Percentiles rank a stretch among this genome's conserved stretches.
phyloP scores from a whole-genome alignment of 306 rosid species.

The Ammopiptanthus mongolicus region DNA sequence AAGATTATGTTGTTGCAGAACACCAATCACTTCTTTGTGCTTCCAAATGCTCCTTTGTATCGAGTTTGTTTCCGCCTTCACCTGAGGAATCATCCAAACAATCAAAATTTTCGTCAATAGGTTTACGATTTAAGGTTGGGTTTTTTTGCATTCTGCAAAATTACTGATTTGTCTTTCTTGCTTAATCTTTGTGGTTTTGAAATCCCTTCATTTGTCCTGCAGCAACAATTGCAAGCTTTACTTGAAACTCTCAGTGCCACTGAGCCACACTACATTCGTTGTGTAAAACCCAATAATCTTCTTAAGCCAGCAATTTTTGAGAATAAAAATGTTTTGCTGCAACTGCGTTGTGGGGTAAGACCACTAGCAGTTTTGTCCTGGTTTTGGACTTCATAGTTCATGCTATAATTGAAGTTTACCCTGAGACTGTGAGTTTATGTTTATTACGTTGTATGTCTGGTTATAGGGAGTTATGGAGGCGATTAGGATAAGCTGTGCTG shows the following conservation, averaged over 20 bases:
- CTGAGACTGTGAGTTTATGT: constrained; percentile 8
- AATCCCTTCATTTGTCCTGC: constrained; percentile 31
- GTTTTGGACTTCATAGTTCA: background rate
- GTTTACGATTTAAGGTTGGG: constrained; percentile 79
- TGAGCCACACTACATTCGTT: constrained; percentile 89
- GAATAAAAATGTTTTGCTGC: constrained; percentile 70
- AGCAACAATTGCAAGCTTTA: constrained; percentile 79
- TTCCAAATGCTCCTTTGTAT: constrained; percentile 64
- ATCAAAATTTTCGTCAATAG: constrained; percentile 84
- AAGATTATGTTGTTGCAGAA: constrained; percentile 88
- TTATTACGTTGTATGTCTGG: background rate
- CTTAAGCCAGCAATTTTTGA: constrained; percentile 88
- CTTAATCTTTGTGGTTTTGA: constrained; percentile 21
- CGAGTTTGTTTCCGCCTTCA: constrained; percentile 56
- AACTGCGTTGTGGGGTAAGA: constrained; percentile 89
- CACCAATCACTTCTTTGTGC: constrained; percentile 74
- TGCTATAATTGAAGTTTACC: constrained; percentile 3
- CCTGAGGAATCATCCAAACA: constrained; percentile 71
- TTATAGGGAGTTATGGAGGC: constrained; percentile 93
- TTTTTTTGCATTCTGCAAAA: background rate
- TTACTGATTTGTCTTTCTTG: constrained; percentile 1
- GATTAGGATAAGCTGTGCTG: constrained; percentile 90
- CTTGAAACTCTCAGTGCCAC: constrained; percentile 83
- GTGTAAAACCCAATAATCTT: constrained; percentile 84
- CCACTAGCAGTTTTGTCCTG: background rate